Conservation (phyloP, 495 filamentous ascomycete genomes). For the Neurospora tetrasperma region DNA sequence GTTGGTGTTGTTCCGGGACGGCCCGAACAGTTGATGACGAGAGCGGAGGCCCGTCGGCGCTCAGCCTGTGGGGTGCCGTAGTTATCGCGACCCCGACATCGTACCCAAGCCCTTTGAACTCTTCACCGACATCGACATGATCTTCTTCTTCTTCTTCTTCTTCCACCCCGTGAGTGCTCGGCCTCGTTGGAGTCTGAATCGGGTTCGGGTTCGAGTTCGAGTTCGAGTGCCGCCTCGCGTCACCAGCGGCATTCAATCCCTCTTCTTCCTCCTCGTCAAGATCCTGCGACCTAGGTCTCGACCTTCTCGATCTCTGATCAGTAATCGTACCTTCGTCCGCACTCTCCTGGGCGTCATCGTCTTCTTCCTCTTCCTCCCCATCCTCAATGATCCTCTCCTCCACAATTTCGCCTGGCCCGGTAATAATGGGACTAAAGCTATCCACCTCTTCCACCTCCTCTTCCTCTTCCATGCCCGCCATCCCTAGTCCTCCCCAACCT, state of each 20-base stretch:
- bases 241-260: not conserved
- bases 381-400: slow-evolving; percentile 45
- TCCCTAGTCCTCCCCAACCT: slow-evolving; percentile 39
- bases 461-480: slow-evolving; percentile 17
- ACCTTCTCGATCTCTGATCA: not conserved
- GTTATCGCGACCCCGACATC: not conserved
- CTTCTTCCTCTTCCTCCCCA: slow-evolving; percentile 15
- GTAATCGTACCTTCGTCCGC: not conserved
- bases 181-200: not conserved
- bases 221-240: not conserved
- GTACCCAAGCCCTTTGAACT: not conserved
- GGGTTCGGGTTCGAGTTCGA: not conserved
- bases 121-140: not conserved
- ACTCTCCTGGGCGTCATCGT: not conserved
- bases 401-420: slow-evolving; percentile 39
- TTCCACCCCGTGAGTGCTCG: not conserved
- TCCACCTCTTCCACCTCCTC: slow-evolving; percentile 58
- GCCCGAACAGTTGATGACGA: not conserved
- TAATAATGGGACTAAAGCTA: slow-evolving; percentile 45
- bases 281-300: not conserved
- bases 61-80: not conserved
- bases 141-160: not conserved
- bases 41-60: not conserved
- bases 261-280: not conserved
- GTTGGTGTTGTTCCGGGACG: not conserved